These are phyloP conservation scores for Xylaria multiplex DNA, from an alignment of 2,329 filamentous ascomycete species.

Conservation along the genomic window DNA sequence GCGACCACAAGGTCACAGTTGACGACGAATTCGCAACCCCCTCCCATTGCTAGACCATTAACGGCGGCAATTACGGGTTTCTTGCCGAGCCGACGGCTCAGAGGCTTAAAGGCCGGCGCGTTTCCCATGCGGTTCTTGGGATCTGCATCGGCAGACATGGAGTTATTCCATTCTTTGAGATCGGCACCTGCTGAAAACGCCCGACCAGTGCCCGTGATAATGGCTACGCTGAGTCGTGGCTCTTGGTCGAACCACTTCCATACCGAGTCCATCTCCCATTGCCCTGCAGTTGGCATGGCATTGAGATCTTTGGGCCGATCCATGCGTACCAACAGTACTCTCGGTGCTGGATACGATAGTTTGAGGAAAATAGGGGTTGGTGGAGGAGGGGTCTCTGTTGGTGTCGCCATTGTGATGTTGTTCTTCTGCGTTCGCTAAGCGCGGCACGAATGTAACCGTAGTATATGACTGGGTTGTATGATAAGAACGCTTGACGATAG, in stretches of 20 bases:
- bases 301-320: conserved; percentile 51
- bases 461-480: conserved; percentile 7
- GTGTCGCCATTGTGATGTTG: conserved; percentile 38
- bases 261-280: conserved; percentile 55
- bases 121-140: conserved; percentile 35
- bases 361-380: conserved; percentile 49
- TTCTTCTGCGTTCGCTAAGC: neutral
- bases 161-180: conserved; percentile 44
- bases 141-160: conserved; percentile 42
- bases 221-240: conserved; percentile 42
- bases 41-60: conserved; percentile 69
- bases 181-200: conserved; percentile 45
- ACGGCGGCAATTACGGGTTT: conserved; percentile 73
- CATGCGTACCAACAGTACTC: conserved; percentile 54
- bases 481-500: neutral
- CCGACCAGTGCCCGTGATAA: conserved; percentile 45
- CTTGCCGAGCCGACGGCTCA: conserved; percentile 63
- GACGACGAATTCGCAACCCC: conserved; percentile 69
- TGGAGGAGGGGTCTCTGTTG: conserved; percentile 49
- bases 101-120: conserved; percentile 45
- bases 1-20: conserved; percentile 71
- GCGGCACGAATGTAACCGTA: neutral
- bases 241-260: conserved; percentile 46
- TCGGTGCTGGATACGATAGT: conserved; percentile 54
- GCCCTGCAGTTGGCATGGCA: conserved; percentile 54